These are phyloP conservation scores for Centella asiatica DNA, from an alignment of 129 eudicot genomes.

Conservation along the genomic window DNA sequence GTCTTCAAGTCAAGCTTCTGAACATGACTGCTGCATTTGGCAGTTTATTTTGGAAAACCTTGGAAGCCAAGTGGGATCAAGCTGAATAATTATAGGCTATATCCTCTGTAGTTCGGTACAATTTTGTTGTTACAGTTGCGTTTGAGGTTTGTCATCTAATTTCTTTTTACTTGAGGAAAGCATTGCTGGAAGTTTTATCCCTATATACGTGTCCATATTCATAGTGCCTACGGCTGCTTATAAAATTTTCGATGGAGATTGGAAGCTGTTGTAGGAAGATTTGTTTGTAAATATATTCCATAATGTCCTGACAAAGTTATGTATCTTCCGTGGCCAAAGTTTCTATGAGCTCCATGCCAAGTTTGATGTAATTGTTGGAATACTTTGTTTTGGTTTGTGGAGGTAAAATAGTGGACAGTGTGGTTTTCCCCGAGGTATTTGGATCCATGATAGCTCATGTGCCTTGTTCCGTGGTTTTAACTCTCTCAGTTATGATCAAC, in stretches of 20 bases:
- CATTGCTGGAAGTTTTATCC: not conserved
- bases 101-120: not conserved
- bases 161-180: not conserved
- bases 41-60: not conserved
- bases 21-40: not conserved
- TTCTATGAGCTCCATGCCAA: not conserved
- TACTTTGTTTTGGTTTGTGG: not conserved
- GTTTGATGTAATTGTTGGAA: conserved; percentile 9
- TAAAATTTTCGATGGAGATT: not conserved
- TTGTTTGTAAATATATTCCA: too few relatives aligned
- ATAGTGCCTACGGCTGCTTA: not conserved
- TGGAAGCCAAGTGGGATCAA: not conserved
- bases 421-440: not conserved
- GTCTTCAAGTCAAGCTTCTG: not conserved
- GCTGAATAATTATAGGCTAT: not conserved
- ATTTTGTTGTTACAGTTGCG: not conserved
- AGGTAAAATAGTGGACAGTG: not conserved
- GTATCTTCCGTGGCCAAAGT: not conserved
- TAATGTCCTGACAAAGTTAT: too few relatives aligned
- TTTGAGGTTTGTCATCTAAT: too few relatives aligned
- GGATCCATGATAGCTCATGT: conserved; percentile 1
- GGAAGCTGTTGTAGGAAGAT: not conserved
- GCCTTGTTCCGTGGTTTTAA: too few relatives aligned
- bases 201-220: not conserved
- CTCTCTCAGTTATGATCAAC: too few relatives aligned